Conservation (phyloP, 2,329 filamentous ascomycete genomes). For the Fusarium tricinctum region DNA sequence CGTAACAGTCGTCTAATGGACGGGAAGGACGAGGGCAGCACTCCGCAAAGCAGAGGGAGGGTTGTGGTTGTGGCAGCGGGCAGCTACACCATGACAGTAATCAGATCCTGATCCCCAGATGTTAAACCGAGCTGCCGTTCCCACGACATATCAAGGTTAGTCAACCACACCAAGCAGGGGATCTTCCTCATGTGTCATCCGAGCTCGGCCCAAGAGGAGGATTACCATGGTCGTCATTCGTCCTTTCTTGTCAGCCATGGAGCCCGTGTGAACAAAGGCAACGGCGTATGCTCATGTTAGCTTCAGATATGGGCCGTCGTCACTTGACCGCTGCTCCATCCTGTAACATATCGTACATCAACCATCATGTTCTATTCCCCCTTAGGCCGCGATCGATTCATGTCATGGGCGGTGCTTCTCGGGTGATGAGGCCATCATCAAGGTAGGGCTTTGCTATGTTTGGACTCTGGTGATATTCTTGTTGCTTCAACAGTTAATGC, state of each 20-base stretch:
- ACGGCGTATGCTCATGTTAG: slow-evolving; percentile 40
- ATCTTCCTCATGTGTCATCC: slow-evolving; percentile 47
- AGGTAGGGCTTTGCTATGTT: slow-evolving; percentile 33
- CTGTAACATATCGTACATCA: slow-evolving; percentile 26
- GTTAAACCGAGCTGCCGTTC: slow-evolving; percentile 37
- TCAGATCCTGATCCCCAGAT: slow-evolving; percentile 43
- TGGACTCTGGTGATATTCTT: slow-evolving; percentile 42
- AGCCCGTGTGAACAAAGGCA: slow-evolving; percentile 40
- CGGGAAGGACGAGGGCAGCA: slow-evolving; percentile 11
- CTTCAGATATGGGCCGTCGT: slow-evolving; percentile 43
- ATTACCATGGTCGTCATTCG: slow-evolving; percentile 42
- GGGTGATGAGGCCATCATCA: slow-evolving; percentile 48
- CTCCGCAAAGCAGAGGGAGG: slow-evolving; percentile 24
- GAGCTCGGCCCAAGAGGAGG: slow-evolving; percentile 40
- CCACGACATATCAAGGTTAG: slow-evolving; percentile 32
- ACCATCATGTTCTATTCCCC: slow-evolving; percentile 22
- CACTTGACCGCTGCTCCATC: slow-evolving; percentile 49
- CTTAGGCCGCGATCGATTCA: slow-evolving; percentile 46
- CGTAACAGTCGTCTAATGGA: slow-evolving; percentile 40
- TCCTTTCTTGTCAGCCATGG: slow-evolving; percentile 39
- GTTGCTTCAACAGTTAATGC: slow-evolving; percentile 26
- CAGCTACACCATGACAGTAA: slow-evolving; percentile 35
- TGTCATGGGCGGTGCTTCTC: slow-evolving; percentile 41
- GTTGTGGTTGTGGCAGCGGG: slow-evolving; percentile 15
- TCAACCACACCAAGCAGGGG: slow-evolving; percentile 39